These are phyloP conservation scores for Pseudoperonospora humuli DNA, from an alignment of 352 stramenopile species.

Conservation along the genomic window DNA sequence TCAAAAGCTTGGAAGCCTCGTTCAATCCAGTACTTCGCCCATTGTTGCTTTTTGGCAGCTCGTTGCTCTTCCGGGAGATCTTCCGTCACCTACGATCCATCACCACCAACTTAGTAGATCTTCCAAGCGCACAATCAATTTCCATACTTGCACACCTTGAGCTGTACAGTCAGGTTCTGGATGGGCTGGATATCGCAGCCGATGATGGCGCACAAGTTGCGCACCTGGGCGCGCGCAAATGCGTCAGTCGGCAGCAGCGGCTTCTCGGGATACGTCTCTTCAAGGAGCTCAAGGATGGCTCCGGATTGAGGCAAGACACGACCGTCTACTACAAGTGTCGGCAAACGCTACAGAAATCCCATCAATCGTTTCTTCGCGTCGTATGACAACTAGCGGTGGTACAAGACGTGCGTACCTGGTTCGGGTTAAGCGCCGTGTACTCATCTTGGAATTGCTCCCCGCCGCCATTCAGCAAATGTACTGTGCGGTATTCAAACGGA, in stretches of 20 bases:
- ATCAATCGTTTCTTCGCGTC: not conserved
- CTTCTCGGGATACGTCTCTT: conserved; percentile 69
- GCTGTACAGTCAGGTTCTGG: conserved; percentile 80
- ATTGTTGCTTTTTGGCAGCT: conserved; percentile 30
- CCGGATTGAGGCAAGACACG: conserved; percentile 71
- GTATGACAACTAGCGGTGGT: not conserved
- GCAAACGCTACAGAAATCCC: conserved; percentile 35
- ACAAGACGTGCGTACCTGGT: conserved; percentile 28
- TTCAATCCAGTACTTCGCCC: conserved; percentile 64
- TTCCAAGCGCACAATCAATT: too few species aligned
- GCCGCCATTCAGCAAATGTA: conserved; percentile 59
- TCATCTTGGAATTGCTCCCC: conserved; percentile 54
- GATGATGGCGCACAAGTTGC: conserved; percentile 87
- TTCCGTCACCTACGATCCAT: conserved; percentile 21
- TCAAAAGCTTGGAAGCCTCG: conserved; percentile 85
- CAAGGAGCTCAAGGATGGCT: conserved; percentile 92
- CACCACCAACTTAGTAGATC: not conserved
- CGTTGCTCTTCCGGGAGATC: conserved; percentile 49
- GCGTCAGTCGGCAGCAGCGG: conserved; percentile 69
- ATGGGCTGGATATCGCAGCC: conserved; percentile 88
- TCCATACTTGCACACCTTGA: conserved; percentile 30
- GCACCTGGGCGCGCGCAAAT: conserved; percentile 59
- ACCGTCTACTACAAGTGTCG: conserved; percentile 80
- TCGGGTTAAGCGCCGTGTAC: conserved; percentile 54
- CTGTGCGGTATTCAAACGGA: conserved; percentile 61